Base-by-base conservation (phyloP, 306 rosid species). In the Canavalia ensiformis region DNA sequence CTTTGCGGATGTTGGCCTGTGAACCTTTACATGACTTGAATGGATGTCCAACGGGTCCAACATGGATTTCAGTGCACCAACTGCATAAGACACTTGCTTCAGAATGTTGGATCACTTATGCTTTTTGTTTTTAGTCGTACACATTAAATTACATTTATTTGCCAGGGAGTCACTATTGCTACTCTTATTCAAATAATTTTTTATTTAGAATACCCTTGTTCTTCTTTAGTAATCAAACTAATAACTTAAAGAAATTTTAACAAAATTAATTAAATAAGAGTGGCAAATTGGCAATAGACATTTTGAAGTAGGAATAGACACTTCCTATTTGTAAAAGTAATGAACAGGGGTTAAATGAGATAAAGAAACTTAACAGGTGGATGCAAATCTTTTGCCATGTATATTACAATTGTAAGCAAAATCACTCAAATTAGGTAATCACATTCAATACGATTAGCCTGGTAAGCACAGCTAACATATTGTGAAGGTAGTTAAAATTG, bases 21-120 rank as follows among this genome's bases (percentile, higher is more conserved):
- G 85, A 35, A 42, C 99, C 99, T 86, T 74, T 90, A 78, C 99
- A 95, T 7, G 98, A 93, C 82, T 82, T 89, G 87, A 95, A 93
- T 55, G 99, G 99, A 90, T 93, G 99, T 76, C 99, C 99, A 75
- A 87, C 86, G 62, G 94, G 91, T 57, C 97, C 99, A 60, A 95
- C 96, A 37, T 95, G 97, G 82, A 95, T 89, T 90, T 95, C 99
- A 74, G 84, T 93, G 82, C 98, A 93, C 88, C 87, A 90, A 77
- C 99, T 95, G 91, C 91, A 89, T 46, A 33, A 88, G 77, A 68
- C n/a, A 34, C 62, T 28, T 51, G 18, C 42, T 68, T 35, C 29
- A n/a, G 29, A 51, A 78, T 35, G 68, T 45, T 8, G 3, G 34
- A 75, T 77, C 60, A 56, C 30, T 47, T 31, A 8, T 34, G 5